A percentile compares a stretch with the other conserved stretches of the same genome.
These are phyloP conservation scores for Pugionium cornutum DNA, from an alignment of 345 rosid genomes.

Conservation along the genomic window DNA sequence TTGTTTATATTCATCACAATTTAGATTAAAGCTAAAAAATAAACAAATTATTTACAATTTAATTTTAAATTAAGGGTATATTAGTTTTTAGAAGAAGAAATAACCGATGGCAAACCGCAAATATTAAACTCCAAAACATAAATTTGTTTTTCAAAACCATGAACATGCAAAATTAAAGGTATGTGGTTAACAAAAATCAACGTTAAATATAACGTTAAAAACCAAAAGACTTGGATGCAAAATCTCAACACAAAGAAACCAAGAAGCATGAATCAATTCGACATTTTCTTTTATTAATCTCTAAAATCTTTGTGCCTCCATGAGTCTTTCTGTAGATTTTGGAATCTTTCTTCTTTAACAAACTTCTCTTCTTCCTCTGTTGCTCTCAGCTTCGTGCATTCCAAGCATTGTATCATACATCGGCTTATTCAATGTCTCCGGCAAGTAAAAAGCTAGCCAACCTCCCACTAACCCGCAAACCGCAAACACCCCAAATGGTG, in stretches of 20 bases:
- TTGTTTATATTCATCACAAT: too few species aligned
- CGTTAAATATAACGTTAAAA: background rate
- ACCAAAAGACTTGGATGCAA: slow-evolving; percentile 9
- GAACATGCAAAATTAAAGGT: background rate
- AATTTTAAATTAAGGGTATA: too few species aligned
- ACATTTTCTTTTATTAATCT: background rate
- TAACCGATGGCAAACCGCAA: background rate
- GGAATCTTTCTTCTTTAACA: slow-evolving; percentile 15
- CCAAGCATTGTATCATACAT: slow-evolving; percentile 86
- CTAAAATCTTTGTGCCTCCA: slow-evolving; percentile 3
- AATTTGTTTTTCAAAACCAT: background rate
- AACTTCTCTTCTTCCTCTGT: slow-evolving; percentile 34
- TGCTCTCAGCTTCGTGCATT: slow-evolving; percentile 59
- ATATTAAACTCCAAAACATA: background rate
- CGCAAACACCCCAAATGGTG: slow-evolving; percentile 73
- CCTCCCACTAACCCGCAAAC: slow-evolving; percentile 71
- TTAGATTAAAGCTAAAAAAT: too few species aligned
- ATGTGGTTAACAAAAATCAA: background rate
- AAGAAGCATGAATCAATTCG: slow-evolving; percentile 17
- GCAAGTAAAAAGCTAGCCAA: slow-evolving; percentile 68
- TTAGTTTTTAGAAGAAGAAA: too few species aligned
- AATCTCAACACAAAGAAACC: slow-evolving; percentile 15
- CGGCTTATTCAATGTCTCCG: slow-evolving; percentile 82
- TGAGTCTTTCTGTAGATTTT: background rate
- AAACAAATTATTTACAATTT: too few species aligned